Evolutionary conservation across 164 flowering plant species (phyloP), one percentile per base, ranked within the genome.

Genomic region (Litsea cubeba): DNA sequence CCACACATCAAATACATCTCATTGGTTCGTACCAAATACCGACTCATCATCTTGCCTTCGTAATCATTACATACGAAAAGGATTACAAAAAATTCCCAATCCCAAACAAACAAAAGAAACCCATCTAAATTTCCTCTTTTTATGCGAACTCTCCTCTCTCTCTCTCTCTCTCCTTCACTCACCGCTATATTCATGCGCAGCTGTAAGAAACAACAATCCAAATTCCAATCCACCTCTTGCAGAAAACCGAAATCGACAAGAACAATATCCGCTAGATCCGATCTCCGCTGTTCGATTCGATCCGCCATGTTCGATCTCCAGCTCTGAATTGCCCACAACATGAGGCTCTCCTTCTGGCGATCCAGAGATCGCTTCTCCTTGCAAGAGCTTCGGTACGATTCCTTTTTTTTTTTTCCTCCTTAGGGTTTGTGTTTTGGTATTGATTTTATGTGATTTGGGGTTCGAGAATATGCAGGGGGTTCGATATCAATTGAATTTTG

Each of bases 261-360:
- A 40, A 40, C 46, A 15, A 15, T 54, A n/a, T 3, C 60, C n/a
- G 60, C 66, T 12, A 3, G 69, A 66, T 66, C 50, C 10, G 50
- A 66, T 5, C n/a, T 28, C n/a, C 28, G 49, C 46, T 24, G 69
- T 66, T 30, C 20, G 28, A 23, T 68, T 1, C 32, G 69, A 11
- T 10, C 14, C 54, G 71, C 26, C 60, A 76, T 76, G 81, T 17
- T 17, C n/a, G n/a, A 32, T 35, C 54, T 66, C 51, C 62, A 46
- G 54, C 49, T 62, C 51, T 83, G 84, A 83, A 77, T 54, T 40
- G 67, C 50, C 66, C 81, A 11, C 76, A 30, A 66, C 69, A 95
- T 93, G 99, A 90, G 98, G 99, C 77, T 84, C 79, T 81, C 97
- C 77, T 95, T 95, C 80, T 95, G 95, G 97, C 84, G 85, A 88